Base-by-base conservation (phyloP, 2,329 filamentous ascomycete genomes). In the Cladosporium phlei region DNA sequence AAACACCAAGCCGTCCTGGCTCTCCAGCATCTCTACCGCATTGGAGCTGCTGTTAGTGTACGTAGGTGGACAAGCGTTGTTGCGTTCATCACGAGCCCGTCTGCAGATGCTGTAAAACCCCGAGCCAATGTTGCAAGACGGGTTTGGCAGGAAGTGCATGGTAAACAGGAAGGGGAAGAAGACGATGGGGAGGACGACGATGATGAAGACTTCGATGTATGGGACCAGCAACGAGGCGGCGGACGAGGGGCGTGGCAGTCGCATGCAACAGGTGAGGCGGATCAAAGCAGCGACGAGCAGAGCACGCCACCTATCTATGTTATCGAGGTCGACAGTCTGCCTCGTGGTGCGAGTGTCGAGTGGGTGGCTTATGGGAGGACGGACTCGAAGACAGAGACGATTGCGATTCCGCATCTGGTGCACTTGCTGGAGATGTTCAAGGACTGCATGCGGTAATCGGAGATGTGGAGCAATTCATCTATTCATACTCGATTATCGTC, bases 11-110 rank as follows among this genome's bases (percentile, higher is more conserved):
- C 84, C 5, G 71, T 79, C 0, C 74, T 98, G 4, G 79, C 89
- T 1, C 72, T 97, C 10, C 93, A 98, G 65, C 91, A 97, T 65
- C 77, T 97, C 19, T 90, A 85, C 81, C 81, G 91, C 29, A 84
- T 98, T 43, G 90, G 83, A 0, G 65, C 74, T 33, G 83, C 83
- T 30, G 83, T 85, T 72, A 72, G 79, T 45, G 82, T 94, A 3
- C 73, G 80, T 47, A 84, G 80, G 72, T 95, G 87, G 85, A 77
- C 78, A 4, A 83, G 82, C 50, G 85, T 78, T 2, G 79, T 95
- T 38, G 88, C 83, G 0, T 95, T 88, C 61, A 75, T 95, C 47
- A 74, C 82, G 2, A 34, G 33, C 3, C n/a, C 43, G 3, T 46
- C 45, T n/a, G 21, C n/a, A 1, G 17, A 33, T 5, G 34, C 59